Conservation (phyloP, 140 eudicot genomes). For the Ambrosia hybrid region DNA sequence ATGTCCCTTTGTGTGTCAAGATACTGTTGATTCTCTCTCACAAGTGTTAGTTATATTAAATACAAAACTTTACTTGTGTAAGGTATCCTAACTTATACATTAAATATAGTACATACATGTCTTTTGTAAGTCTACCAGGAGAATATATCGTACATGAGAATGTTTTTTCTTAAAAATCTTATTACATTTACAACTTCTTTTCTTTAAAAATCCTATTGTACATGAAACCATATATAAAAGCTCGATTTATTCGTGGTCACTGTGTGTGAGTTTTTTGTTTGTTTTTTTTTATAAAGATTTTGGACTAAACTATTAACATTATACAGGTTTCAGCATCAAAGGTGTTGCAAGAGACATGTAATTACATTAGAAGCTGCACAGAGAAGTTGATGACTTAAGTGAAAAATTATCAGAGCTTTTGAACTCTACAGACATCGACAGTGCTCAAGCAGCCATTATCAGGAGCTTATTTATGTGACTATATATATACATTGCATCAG, state of each 20-base stretch:
- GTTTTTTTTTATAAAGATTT: background rate
- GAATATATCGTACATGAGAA: background rate
- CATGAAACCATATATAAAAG: too few species aligned
- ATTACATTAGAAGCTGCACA: constrained; percentile 79
- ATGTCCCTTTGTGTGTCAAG: constrained; percentile 32
- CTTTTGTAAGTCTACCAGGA: background rate
- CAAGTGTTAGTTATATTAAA: constrained; percentile 18
- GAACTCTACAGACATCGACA: constrained; percentile 69
- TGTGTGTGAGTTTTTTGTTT: background rate
- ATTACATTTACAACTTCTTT: too few species aligned
- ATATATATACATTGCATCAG: background rate
- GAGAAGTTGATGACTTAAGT: constrained; percentile 87
- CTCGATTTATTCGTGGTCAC: too few species aligned
- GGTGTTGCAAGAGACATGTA: constrained; percentile 93
- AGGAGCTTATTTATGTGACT: constrained; percentile 82
- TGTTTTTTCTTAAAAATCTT: background rate
- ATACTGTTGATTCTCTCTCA: constrained; percentile 25
- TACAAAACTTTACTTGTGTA: constrained; percentile 5
- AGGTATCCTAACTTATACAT: constrained; percentile 7
- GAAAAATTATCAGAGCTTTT: constrained; percentile 75
- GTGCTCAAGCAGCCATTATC: constrained; percentile 88
- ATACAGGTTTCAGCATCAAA: constrained; percentile 75
- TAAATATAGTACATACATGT: background rate
- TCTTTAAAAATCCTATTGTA: background rate
- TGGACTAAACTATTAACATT: constrained; percentile 11